Evolutionary conservation across 306 rosid species (phyloP).

Genomic region (Medicago ruthenica): DNA sequence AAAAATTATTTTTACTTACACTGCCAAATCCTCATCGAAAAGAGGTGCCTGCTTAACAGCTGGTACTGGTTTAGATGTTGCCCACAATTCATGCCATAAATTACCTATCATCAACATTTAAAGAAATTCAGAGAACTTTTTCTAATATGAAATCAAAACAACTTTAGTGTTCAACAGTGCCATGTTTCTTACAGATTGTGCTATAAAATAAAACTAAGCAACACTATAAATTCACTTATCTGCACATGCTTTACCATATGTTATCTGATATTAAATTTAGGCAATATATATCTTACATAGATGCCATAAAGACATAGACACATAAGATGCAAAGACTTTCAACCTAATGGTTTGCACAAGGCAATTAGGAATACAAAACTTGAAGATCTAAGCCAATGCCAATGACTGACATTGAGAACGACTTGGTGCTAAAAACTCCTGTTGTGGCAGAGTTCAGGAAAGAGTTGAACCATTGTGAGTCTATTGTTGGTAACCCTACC

Average conservation of each 20-base stretch:
- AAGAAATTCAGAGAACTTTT: slow-evolving; percentile 36
- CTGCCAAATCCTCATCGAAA: slow-evolving; percentile 97
- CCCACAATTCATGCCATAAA: slow-evolving; percentile 98
- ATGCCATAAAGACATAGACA: slow-evolving; percentile 25
- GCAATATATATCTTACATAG: slow-evolving; percentile 16
- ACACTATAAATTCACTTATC: slow-evolving; percentile 18
- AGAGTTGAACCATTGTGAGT: background rate
- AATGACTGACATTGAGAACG: slow-evolving; percentile 16
- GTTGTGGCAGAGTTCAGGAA: background rate
- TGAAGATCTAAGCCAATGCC: slow-evolving; percentile 21
- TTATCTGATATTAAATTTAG: slow-evolving; percentile 29
- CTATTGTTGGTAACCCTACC: slow-evolving; percentile 7
- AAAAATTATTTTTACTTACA: slow-evolving; percentile 59
- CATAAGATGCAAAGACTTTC: slow-evolving; percentile 17
- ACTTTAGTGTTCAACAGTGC: slow-evolving; percentile 11
- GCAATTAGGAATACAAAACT: slow-evolving; percentile 31
- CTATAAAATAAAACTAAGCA: slow-evolving; percentile 25
- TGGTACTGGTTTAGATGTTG: slow-evolving; percentile 89
- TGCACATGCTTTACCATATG: slow-evolving; percentile 28
- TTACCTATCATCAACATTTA: slow-evolving; percentile 65
- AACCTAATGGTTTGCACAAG: slow-evolving; percentile 18
- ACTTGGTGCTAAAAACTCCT: background rate
- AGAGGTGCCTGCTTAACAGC: slow-evolving; percentile 96
- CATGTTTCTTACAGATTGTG: slow-evolving; percentile 18
- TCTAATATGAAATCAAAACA: slow-evolving; percentile 28